phyloP scores from a whole-genome alignment of 805 yeast genomes.

The Metschnikowia reukaufii region DNA sequence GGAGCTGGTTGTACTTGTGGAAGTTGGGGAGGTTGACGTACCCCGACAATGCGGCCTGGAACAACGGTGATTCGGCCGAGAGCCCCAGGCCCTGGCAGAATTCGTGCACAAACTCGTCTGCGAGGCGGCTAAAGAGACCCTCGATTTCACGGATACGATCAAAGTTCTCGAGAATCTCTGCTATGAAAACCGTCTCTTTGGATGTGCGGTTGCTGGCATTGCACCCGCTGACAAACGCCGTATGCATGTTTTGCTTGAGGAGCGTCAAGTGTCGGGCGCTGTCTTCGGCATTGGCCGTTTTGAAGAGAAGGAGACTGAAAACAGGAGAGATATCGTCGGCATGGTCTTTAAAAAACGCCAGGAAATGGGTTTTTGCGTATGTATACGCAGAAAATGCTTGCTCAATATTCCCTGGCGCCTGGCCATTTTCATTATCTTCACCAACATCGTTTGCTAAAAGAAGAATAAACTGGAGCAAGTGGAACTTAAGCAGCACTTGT shows the following conservation, averaged over 20 bases:
- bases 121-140: conserved; percentile 33
- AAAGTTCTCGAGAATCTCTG: conserved; percentile 32
- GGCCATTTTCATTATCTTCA: neutral
- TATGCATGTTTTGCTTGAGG: conserved; percentile 2
- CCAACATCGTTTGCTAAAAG: conserved; percentile 19
- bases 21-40: conserved; percentile 42
- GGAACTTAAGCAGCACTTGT: conserved; percentile 41
- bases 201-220: conserved; percentile 17
- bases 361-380: conserved; percentile 40
- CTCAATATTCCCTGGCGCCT: conserved; percentile 14
- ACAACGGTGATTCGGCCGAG: conserved; percentile 41
- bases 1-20: conserved; percentile 41
- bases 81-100: conserved; percentile 38
- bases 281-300: conserved; percentile 12
- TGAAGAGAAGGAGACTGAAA: conserved; percentile 31
- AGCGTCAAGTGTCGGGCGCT: conserved; percentile 17
- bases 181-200: conserved; percentile 29
- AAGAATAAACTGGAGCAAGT: conserved; percentile 38
- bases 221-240: conserved; percentile 6
- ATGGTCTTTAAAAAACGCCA: conserved; percentile 32
- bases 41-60: conserved; percentile 42
- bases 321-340: conserved; percentile 35
- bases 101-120: conserved; percentile 41
- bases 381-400: conserved; percentile 33
- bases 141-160: conserved; percentile 29